Base-by-base conservation (phyloP, 495 filamentous ascomycete genomes). In the Podospora didyma region DNA sequence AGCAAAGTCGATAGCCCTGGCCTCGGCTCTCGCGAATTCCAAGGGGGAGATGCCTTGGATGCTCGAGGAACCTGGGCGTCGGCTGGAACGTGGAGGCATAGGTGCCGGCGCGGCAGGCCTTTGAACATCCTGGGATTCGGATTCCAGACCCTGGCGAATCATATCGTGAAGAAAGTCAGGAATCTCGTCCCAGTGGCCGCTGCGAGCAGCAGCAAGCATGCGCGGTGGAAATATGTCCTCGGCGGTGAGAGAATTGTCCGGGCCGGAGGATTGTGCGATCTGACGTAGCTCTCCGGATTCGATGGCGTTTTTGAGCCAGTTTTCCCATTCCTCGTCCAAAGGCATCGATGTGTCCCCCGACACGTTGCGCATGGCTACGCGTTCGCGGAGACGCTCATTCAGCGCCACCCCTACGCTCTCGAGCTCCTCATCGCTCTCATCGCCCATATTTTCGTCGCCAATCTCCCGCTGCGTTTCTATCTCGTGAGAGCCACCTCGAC, bases 321-420 rank as follows among this genome's bases (percentile, higher is more conserved):
- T 88, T 69, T 94, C 89, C 85, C 85, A 93, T 56, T 88, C 87
- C 53, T 87, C 84, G 62, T 95, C 89, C 35, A 90, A 76, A 20
- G 83, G 82, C 34, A 85, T 80, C 6, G 69, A 82, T 59, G 68
- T 75, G 76, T 73, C 86, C 64, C 79, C 86, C 56, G 75, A 85
- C 73, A 75, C 86, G 54, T 72, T 69, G 63, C 71, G 85, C 73
- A 65, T 75, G 35, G 77, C 87, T 44, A 84, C 88, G 23, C 86
- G 84, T 46, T 83, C 84, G 47, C 86, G 71, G n/a, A 94, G 81
- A 28, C 83, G 83, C 65, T 87, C 77, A 60, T 92, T 91, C 45
- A 92, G 75, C 41, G 83, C 80, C 53, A 86, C 73, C 1, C 89
- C 89, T 35, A 89, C 85, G 70, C 88, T 91, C 53, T 86, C 80